Conservation (phyloP, 768 basidiomycete species). For the Mycena amicta region DNA sequence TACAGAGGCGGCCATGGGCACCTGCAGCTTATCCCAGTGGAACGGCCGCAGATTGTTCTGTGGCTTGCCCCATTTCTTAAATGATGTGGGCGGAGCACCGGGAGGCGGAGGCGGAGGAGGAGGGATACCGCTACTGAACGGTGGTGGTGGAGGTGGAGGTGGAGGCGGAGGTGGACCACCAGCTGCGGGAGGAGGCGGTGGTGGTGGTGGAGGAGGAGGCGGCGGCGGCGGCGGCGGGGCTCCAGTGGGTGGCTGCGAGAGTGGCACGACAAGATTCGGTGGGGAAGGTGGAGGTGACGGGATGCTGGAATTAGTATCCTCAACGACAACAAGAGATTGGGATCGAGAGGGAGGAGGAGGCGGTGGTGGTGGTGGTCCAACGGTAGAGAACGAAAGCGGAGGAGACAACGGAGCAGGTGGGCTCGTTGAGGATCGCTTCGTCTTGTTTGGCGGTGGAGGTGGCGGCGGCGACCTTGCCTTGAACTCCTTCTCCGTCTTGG, state of each 20-base stretch:
- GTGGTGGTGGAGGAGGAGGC: conserved; percentile 38
- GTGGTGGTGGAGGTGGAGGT: conserved; percentile 36
- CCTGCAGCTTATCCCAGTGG: conserved; percentile 82
- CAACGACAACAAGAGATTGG: conserved; percentile 1
- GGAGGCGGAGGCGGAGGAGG: conserved; percentile 43
- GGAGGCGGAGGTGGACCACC: conserved; percentile 36
- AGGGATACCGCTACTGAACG: conserved; percentile 23
- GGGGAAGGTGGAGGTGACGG: conserved; percentile 19
- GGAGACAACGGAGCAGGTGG: conserved; percentile 3
- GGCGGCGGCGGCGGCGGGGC: conserved; percentile 28
- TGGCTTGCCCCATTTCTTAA: conserved; percentile 30
- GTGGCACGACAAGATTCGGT: conserved; percentile 20
- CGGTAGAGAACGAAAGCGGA: conserved; percentile 27
- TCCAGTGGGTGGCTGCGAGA: conserved; percentile 31
- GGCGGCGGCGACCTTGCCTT: conserved; percentile 48
- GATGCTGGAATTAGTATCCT: background rate
- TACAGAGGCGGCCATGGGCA: conserved; percentile 53
- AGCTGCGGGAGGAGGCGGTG: conserved; percentile 19
- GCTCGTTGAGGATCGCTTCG: conserved; percentile 29
- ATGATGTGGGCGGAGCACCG: conserved; percentile 27
- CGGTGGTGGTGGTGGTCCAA: conserved; percentile 17
- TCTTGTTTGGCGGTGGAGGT: conserved; percentile 34
- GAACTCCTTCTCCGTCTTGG: conserved; percentile 70
- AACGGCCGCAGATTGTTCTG: conserved; percentile 69
- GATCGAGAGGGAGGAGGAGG: conserved; percentile 34